Evolutionary conservation across 2,329 filamentous ascomycete genomes (phyloP).

Genomic region (Fusarium sp.): DNA sequence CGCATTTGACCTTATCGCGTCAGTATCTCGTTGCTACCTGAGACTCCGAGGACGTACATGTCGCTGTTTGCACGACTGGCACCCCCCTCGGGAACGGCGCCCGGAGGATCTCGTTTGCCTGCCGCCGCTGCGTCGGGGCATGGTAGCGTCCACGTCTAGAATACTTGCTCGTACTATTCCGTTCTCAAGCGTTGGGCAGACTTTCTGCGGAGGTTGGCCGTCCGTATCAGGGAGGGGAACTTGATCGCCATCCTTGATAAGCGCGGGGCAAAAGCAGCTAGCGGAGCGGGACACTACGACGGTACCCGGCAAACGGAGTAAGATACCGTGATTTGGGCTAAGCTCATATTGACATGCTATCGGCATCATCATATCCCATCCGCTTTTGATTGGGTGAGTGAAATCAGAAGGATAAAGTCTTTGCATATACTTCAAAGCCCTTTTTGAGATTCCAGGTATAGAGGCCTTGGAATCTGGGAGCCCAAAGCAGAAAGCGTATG

Average conservation of each 20-base stretch:
- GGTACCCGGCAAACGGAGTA: neutral
- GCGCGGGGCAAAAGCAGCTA: neutral
- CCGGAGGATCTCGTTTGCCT: neutral
- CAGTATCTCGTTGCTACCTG: fast-evolving
- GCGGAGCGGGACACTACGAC: neutral
- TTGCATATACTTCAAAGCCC: too few species aligned
- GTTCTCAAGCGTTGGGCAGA: neutral
- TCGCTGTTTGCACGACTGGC: neutral
- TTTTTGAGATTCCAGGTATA: too few species aligned
- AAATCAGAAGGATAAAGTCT: too few species aligned
- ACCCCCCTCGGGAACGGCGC: neutral
- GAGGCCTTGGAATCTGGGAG: too few species aligned
- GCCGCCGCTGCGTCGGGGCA: neutral
- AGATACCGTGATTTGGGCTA: neutral
- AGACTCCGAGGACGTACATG: neutral
- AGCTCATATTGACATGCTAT: too few species aligned
- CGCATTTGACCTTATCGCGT: neutral
- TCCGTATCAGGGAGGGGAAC: neutral
- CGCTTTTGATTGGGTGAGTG: too few species aligned
- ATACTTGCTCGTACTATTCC: neutral
- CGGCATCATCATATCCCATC: too few species aligned
- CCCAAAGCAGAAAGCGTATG: too few species aligned
- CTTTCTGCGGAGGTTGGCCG: neutral
- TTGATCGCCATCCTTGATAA: neutral
- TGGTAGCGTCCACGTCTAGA: neutral